Evolutionary conservation across 2,329 filamentous ascomycete species (phyloP).

Genomic region (Aspergillus novoparasiticus): DNA sequence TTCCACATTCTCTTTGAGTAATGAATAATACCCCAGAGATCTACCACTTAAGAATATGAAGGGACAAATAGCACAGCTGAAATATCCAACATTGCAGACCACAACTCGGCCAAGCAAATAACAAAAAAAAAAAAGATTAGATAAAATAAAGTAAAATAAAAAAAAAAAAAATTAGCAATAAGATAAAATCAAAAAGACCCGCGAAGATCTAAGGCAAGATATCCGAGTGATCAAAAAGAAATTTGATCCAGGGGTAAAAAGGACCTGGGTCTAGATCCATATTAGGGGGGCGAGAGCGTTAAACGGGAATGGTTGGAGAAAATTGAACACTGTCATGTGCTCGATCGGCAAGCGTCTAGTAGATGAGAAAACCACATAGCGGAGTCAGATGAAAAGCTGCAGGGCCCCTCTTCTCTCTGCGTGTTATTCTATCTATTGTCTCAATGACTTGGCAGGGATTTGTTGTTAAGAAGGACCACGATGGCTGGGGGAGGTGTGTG

Average conservation of each 20-base stretch:
- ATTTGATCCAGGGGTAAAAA: conserved; percentile 16
- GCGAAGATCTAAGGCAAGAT: conserved; percentile 7
- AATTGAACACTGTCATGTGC: conserved; percentile 24
- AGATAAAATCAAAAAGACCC: not conserved
- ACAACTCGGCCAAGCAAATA: not conserved
- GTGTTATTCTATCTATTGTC: conserved; percentile 3
- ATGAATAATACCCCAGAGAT: not conserved
- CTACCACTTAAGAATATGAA: not conserved
- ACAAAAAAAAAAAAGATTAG: not conserved
- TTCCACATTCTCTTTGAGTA: not conserved
- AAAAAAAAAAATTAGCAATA: not conserved
- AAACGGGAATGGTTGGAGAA: conserved; percentile 17
- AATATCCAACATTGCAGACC: not conserved
- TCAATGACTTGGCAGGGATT: conserved; percentile 9
- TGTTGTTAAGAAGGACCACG: conserved; percentile 1
- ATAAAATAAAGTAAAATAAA: not conserved
- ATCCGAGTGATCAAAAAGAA: conserved; percentile 14
- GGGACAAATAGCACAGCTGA: not conserved
- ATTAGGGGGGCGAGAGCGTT: conserved; percentile 4
- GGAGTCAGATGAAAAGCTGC: conserved; percentile 11
- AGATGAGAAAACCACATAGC: conserved; percentile 6
- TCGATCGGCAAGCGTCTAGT: conserved; percentile 19
- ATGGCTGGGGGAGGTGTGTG: not conserved
- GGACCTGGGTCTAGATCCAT: conserved; percentile 16
- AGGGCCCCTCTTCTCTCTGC: conserved; percentile 16